Evolutionary conservation across 805 yeast genomes (phyloP).

Genomic region (Candida nemodendra): DNA sequence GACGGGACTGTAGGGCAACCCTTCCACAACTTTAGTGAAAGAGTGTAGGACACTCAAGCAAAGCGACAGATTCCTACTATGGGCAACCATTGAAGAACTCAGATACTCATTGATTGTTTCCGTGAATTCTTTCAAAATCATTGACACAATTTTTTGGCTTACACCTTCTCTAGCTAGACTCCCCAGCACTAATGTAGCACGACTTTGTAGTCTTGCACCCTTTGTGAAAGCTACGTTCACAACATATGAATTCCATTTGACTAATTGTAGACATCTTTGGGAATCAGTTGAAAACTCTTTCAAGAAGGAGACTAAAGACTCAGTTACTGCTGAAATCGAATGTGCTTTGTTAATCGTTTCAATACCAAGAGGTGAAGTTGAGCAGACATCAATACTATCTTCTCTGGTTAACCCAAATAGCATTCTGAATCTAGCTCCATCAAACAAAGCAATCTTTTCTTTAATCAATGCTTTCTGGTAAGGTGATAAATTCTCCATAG

Average conservation of each 20-base stretch:
- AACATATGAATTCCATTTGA: slow-evolving; percentile 64
- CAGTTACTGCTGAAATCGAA: slow-evolving; percentile 59
- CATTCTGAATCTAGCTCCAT: slow-evolving; percentile 65
- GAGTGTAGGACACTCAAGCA: slow-evolving; percentile 43
- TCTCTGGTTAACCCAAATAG: slow-evolving; percentile 68
- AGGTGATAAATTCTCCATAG: slow-evolving; percentile 50
- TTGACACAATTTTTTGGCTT: slow-evolving; percentile 46
- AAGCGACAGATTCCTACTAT: slow-evolving; percentile 25
- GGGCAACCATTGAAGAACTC: slow-evolving; percentile 15
- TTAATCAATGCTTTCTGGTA: slow-evolving; percentile 42
- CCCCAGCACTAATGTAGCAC: slow-evolving; percentile 71
- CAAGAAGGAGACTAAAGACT: slow-evolving; percentile 51
- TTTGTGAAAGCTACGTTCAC: slow-evolving; percentile 58
- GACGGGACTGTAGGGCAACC: slow-evolving; percentile 44
- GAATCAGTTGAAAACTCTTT: slow-evolving; percentile 45
- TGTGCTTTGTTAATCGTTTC: slow-evolving; percentile 41
- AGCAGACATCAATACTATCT: slow-evolving; percentile 34
- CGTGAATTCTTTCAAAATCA: slow-evolving; percentile 24
- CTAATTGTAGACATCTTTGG: slow-evolving; percentile 54
- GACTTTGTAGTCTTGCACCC: slow-evolving; percentile 58
- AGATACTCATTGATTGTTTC: slow-evolving; percentile 27
- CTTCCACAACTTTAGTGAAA: slow-evolving; percentile 46
- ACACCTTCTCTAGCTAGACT: slow-evolving; percentile 63
- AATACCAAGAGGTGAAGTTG: slow-evolving; percentile 26
- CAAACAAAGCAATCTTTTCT: slow-evolving; percentile 44